These are phyloP conservation scores for Erysimum pusillum DNA, from an alignment of 441 rosid genomes.

Conservation along the genomic window DNA sequence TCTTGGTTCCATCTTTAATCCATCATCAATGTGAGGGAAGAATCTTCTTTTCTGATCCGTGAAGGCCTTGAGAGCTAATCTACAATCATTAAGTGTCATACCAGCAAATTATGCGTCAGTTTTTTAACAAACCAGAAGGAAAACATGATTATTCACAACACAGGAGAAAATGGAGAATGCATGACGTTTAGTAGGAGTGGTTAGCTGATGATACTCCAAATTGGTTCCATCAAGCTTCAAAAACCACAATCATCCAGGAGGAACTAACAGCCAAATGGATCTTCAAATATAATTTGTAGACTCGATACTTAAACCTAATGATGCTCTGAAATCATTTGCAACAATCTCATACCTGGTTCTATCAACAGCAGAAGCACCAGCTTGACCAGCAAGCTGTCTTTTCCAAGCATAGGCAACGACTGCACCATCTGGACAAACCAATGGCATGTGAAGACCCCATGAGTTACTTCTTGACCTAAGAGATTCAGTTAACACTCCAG, in stretches of 20 bases:
- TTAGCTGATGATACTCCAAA: constrained; percentile 18
- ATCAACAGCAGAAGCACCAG: constrained; percentile 98
- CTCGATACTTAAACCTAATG: background rate
- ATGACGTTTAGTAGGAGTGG: background rate
- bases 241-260: constrained; percentile 26
- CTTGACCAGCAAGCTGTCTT: constrained; percentile 97
- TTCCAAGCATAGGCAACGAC: constrained; percentile 98
- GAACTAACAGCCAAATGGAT: constrained; percentile 3
- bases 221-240: constrained; percentile 7
- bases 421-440: constrained; percentile 98
- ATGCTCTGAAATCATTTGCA: constrained; percentile 9
- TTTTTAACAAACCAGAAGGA: constrained; percentile 7
- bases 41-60: constrained; percentile 84
- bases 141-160: constrained; percentile 19
- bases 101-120: background rate
- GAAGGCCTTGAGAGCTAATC: constrained; percentile 94
- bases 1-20: constrained; percentile 51
- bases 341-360: constrained; percentile 71
- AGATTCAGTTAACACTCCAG: constrained; percentile 87
- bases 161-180: background rate
- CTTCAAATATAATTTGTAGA: constrained; percentile 8
- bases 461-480: constrained; percentile 80
- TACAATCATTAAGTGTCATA: constrained; percentile 38
- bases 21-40: constrained; percentile 82
- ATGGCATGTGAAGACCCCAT: constrained; percentile 94